Percentiles rank a stretch among this genome's conserved stretches.
These are phyloP conservation scores for Stentor coeruleus DNA, from an alignment of 73 alveolate genomes.

Conservation along the genomic window DNA sequence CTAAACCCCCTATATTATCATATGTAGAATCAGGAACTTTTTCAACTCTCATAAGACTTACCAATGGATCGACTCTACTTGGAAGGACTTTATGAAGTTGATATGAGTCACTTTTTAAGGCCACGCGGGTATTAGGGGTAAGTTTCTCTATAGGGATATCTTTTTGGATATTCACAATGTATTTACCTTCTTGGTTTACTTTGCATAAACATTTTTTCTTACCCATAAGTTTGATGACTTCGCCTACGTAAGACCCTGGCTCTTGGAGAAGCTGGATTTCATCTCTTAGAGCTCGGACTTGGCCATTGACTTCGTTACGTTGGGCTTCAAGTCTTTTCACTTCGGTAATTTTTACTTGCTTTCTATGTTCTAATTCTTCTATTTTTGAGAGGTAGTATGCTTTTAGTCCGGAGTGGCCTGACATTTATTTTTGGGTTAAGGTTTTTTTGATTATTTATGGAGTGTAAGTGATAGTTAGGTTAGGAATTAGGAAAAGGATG, in stretches of 20 bases:
- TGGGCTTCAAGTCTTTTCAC: slow-evolving; percentile 97
- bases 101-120: slow-evolving; percentile 90
- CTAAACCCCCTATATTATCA: slow-evolving; percentile 95
- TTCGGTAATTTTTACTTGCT: slow-evolving; percentile 71
- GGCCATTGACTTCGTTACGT: slow-evolving; percentile 94
- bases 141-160: slow-evolving; percentile 87
- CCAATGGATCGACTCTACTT: slow-evolving; percentile 97
- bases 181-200: slow-evolving; percentile 95
- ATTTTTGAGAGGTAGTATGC: slow-evolving; percentile 53
- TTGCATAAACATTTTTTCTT: slow-evolving; percentile 76
- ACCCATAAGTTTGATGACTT: slow-evolving; percentile 96
- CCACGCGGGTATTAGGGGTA: slow-evolving; percentile 81
- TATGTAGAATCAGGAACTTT: slow-evolving; percentile 99
- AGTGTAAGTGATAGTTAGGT: too few species aligned
- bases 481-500: too few species aligned
- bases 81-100: slow-evolving; percentile 96
- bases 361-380: slow-evolving; percentile 78
- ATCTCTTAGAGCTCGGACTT: slow-evolving; percentile 81
- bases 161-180: slow-evolving; percentile 95
- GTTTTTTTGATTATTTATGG: too few species aligned
- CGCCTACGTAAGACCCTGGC: slow-evolving; percentile 98
- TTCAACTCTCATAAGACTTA: slow-evolving; percentile 98
- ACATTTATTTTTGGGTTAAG: not conserved
- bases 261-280: slow-evolving; percentile 86
- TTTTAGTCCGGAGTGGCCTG: slow-evolving; percentile 20